Evolutionary conservation across 352 stramenopile species (phyloP).

Genomic region (Phytophthora ramorum): DNA sequence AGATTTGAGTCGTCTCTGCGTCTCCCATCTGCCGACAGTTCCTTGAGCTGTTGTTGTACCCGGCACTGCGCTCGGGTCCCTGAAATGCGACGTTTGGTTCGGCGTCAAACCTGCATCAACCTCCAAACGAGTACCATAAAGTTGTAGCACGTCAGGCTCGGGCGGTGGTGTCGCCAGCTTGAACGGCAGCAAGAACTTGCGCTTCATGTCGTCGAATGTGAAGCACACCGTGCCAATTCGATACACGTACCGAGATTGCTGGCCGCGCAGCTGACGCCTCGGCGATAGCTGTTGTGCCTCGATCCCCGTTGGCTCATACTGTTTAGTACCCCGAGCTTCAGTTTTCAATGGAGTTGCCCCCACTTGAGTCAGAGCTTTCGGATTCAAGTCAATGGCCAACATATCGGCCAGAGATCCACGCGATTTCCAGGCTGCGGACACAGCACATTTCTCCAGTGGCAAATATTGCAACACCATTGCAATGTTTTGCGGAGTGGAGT

Average conservation of each 20-base stretch:
- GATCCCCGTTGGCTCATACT: neutral
- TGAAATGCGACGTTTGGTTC: constrained; percentile 14
- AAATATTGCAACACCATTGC: constrained; percentile 67
- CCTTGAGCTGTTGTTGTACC: constrained; percentile 30
- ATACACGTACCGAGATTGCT: constrained; percentile 34
- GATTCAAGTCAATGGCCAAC: constrained; percentile 62
- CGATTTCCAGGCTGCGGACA: constrained; percentile 65
- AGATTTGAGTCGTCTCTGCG: constrained; percentile 49
- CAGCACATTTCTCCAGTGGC: constrained; percentile 66
- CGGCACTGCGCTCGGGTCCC: neutral
- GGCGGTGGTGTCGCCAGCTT: constrained; percentile 44
- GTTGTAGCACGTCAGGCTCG: constrained; percentile 54
- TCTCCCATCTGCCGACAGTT: constrained; percentile 42
- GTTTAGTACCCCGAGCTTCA: neutral
- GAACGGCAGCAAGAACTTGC: constrained; percentile 70
- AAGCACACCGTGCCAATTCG: constrained; percentile 58
- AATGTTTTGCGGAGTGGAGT: constrained; percentile 60
- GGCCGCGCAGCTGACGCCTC: constrained; percentile 13
- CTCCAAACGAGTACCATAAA: constrained; percentile 46
- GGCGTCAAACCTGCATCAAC: neutral
- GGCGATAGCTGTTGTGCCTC: neutral
- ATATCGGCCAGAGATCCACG: constrained; percentile 60
- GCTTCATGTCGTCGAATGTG: constrained; percentile 82
- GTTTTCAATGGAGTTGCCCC: constrained; percentile 13
- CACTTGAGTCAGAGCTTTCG: constrained; percentile 22